Evolutionary conservation across 1,284 basidiomycete species (phyloP).

Genomic region (Trichosporon ovoides): DNA sequence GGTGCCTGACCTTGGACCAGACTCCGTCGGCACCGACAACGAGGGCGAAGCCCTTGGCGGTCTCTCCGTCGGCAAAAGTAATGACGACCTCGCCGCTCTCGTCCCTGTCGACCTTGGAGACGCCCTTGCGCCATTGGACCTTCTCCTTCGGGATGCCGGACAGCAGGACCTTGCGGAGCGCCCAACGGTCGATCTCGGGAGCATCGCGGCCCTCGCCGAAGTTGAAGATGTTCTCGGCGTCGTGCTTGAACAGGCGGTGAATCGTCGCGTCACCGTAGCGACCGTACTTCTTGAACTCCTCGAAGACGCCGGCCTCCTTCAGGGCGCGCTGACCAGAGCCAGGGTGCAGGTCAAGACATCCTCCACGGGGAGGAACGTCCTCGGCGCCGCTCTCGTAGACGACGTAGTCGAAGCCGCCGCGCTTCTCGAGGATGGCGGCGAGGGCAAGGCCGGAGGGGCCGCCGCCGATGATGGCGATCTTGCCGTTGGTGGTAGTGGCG

Average conservation of each 20-base stretch:
- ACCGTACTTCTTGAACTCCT: background rate
- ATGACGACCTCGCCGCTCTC: too few species aligned
- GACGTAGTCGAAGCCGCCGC: background rate
- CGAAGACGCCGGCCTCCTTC: background rate
- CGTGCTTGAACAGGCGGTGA: too few species aligned
- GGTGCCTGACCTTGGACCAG: background rate
- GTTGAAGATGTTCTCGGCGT: too few species aligned
- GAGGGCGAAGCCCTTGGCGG: too few species aligned
- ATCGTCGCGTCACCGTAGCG: background rate
- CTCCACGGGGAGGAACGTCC: background rate
- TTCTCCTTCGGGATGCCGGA: too few species aligned
- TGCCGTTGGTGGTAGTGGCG: conserved; percentile 65
- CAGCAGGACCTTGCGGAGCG: too few species aligned
- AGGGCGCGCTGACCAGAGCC: background rate
- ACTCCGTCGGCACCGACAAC: too few species aligned
- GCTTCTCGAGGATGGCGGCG: background rate
- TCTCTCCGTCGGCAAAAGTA: too few species aligned
- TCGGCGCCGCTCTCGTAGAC: background rate
- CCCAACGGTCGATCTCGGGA: too few species aligned
- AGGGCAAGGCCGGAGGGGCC: background rate
- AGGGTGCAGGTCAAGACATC: background rate
- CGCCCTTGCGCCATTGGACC: too few species aligned
- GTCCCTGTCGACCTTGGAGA: too few species aligned
- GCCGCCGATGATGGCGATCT: conserved; percentile 36
- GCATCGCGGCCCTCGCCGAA: too few species aligned